Evolutionary conservation across 257 asterid species (phyloP).

Genomic region (Solanum appendiculatum): DNA sequence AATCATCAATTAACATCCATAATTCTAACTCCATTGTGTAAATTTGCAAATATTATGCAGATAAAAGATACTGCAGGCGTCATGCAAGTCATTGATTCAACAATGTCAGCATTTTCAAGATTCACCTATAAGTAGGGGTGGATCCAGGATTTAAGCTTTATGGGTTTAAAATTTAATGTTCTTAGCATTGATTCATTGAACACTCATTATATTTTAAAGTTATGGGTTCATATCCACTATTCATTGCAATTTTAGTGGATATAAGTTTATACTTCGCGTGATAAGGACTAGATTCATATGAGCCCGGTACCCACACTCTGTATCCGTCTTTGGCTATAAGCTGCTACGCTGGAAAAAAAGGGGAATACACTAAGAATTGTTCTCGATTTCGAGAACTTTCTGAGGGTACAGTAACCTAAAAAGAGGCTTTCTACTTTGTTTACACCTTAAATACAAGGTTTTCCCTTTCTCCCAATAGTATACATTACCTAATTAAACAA

Average conservation of each 20-base stretch:
- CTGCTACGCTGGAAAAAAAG: not conserved
- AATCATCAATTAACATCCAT: slow-evolving; percentile 1
- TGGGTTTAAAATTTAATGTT: not conserved
- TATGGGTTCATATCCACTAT: not conserved
- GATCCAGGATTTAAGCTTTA: not conserved
- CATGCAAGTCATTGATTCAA: not conserved
- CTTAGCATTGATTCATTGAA: not conserved
- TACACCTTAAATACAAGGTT: not conserved
- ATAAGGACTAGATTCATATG: not conserved
- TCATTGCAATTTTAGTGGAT: not conserved
- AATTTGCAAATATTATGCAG: not conserved
- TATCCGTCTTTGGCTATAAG: not conserved
- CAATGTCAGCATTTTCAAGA: not conserved
- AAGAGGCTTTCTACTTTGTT: not conserved
- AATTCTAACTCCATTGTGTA: not conserved
- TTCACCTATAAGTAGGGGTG: not conserved
- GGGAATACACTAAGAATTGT: not conserved
- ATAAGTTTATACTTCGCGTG: not conserved
- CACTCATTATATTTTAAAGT: not conserved
- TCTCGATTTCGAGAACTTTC: not conserved
- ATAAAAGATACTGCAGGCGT: not conserved
- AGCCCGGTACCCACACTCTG: not conserved
- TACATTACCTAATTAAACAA: not conserved
- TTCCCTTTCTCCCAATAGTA: not conserved
- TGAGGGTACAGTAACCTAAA: not conserved